Base-by-base conservation (phyloP, 768 basidiomycete genomes). In the Suillus occidentalis region DNA sequence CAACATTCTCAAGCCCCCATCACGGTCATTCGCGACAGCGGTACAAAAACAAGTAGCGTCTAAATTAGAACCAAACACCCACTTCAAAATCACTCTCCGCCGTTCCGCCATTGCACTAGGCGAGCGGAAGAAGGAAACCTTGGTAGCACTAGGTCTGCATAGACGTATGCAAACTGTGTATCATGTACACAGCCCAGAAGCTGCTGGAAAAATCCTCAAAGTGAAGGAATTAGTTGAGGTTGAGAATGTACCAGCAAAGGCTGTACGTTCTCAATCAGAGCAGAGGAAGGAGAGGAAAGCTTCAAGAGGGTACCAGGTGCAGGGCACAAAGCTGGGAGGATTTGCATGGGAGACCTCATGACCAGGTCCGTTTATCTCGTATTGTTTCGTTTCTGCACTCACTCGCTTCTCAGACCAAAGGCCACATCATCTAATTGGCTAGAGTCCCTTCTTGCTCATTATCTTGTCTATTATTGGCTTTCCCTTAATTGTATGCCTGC, bases 201-300 rank as follows among this genome's bases (percentile, higher is more conserved):
- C 85, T 4, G 95, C 94, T 0, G 95, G 96, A 16, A 92, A 92
- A 76, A 95, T 97, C 59, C 81, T 98, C 57, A 78, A 78, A 28
- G 87, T 97, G 63, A 98, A 97, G 82, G 95, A 98, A 78, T 80
- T 98, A 52, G 86, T 97, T 12, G 85, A 91, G 72, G 95, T 98
- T 50, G 84, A 89, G 75, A 97, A 96, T 72, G 94, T 97, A 18
- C 85, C 89, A 0, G 79, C 80, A 31, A 81, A 82, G 40, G 79
- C 83, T 63, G 92, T 94, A 31, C 82, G 83, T 78, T 89, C 87
- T n/a, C 87, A 87, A 73, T 78, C 84, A 66, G 83, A 92, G 77
- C 88, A 89, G 80, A 82, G 86, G 69, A 74, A 76, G 70, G 89
- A 90, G 66, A 80, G 92, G 71, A 87, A 83, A 74, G 85, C 91